Base-by-base conservation (phyloP, 257 asterid species). In the Solanum piurae region DNA sequence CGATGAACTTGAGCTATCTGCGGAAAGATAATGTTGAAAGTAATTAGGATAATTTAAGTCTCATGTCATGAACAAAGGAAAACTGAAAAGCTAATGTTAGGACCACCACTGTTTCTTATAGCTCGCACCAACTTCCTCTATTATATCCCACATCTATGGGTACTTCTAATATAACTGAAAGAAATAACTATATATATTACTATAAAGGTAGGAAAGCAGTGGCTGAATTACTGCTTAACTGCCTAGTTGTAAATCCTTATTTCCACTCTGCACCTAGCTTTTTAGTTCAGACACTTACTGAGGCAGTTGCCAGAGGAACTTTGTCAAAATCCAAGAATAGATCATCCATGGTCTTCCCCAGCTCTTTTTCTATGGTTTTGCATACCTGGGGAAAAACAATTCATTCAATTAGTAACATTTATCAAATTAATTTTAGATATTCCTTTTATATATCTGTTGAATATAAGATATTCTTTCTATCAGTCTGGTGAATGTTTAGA, bases 1-100 rank as follows among this genome's bases (percentile, higher is more conserved):
- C 98, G 96, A 92, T 97, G 99, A 91, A 97, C 99, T 94, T 97
- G 99, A 82, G 99, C 99, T 90, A 97, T 97, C 99, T 97, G 94
- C 89, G 40, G 83, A 75, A 75, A 71, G 40, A 68, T 44, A 29
- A 27, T 44, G 49, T 73, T 25, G 66, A 55, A 83, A 83, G 76
- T 20, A 38, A 87, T 83, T 58, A 76, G 55, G 86, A 58, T 86
- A 90, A 84, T 55, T 27, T 46, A 42, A 42, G 69, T 29, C 40
- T 44, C 40, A 7, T 29, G 38, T 44, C 1, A 44, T 80, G 85
- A 80, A 46, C 85, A 46, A 14, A 27, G 64, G 34, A 80, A 79
- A 80, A 80, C 68, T 49, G 3, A 80, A 80, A 80, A 14, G 44
- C 5, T 31, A 27, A 80, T 29, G 44, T 80, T 80, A 16, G 66